These are phyloP conservation scores for Colletotrichum orbiculare DNA, from an alignment of 2,329 filamentous ascomycete genomes.

Conservation along the genomic window DNA sequence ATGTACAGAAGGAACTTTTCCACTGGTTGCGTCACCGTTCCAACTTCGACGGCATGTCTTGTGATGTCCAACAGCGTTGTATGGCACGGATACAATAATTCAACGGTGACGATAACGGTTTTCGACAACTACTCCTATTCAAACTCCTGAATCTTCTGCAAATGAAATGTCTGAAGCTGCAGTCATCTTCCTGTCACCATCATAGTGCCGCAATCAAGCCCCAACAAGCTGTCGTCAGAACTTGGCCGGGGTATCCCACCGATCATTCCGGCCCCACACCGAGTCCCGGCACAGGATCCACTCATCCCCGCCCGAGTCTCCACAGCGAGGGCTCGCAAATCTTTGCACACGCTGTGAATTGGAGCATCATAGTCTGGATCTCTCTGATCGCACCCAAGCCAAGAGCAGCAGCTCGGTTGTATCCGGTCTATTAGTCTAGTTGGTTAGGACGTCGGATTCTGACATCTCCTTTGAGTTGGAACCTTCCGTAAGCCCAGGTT, in stretches of 20 bases:
- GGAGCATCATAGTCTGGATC: background rate
- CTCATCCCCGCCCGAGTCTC: slow-evolving; percentile 11
- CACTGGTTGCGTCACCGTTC: no score
- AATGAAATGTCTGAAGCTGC: background rate
- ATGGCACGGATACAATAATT: no score
- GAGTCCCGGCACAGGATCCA: slow-evolving; percentile 1
- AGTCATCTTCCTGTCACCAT: background rate
- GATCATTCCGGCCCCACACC: background rate
- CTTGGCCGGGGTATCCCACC: slow-evolving; percentile 6
- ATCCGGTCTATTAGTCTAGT: slow-evolving; percentile 35
- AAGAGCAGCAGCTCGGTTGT: background rate
- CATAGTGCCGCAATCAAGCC: background rate
- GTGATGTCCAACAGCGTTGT: no score
- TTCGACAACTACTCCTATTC: no score
- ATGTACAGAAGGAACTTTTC: no score
- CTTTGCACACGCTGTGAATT: background rate
- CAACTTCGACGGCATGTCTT: no score
- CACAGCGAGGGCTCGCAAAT: slow-evolving; percentile 23
- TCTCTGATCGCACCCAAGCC: accelerated
- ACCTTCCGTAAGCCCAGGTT: slow-evolving; percentile 35
- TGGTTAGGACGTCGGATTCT: slow-evolving; percentile 37
- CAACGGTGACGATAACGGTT: no score
- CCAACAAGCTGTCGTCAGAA: slow-evolving; percentile 6
- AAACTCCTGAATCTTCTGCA: background rate
- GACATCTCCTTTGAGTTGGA: background rate